phyloP scores from a whole-genome alignment of 306 rosid species.

The Lotus japonicus region DNA sequence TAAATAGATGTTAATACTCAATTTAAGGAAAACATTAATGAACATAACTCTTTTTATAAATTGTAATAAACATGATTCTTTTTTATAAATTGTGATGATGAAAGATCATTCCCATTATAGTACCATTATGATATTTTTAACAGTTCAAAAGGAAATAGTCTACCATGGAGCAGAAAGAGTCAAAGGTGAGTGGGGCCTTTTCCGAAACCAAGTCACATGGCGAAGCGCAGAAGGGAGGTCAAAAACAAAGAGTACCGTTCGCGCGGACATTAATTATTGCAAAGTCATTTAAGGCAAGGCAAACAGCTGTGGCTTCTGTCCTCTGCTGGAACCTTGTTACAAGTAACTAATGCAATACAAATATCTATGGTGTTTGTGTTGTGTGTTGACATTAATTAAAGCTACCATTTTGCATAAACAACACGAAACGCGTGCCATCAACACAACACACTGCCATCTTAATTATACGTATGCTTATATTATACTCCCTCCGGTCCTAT shows the following conservation, averaged over 20 bases:
- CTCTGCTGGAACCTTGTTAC: neutral
- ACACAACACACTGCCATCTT: neutral
- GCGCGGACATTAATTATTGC: slow-evolving; percentile 25
- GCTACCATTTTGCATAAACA: neutral
- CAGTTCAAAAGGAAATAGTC: too few species aligned
- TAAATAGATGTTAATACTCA: too few species aligned
- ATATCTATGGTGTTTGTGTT: neutral
- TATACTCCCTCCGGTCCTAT: too few species aligned
- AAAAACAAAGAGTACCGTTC: neutral
- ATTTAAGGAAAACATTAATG: too few species aligned
- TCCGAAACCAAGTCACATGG: slow-evolving; percentile 25
- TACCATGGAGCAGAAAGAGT: slow-evolving; percentile 11
- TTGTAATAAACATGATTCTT: too few species aligned
- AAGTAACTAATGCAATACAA: neutral
- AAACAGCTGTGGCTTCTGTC: neutral
- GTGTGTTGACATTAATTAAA: slow-evolving; percentile 9
- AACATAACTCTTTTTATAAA: too few species aligned
- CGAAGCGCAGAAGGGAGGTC: slow-evolving; percentile 1
- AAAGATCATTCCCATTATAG: too few species aligned
- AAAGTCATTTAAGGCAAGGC: slow-evolving; percentile 30
- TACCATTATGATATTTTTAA: too few species aligned
- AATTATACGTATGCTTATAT: neutral
- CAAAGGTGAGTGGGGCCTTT: slow-evolving; percentile 19
- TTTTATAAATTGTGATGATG: too few species aligned
- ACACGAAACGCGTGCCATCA: slow-evolving; percentile 12